Conservation (phyloP, 1,284 basidiomycete species). For the Sanghuangporus sanghuang region DNA sequence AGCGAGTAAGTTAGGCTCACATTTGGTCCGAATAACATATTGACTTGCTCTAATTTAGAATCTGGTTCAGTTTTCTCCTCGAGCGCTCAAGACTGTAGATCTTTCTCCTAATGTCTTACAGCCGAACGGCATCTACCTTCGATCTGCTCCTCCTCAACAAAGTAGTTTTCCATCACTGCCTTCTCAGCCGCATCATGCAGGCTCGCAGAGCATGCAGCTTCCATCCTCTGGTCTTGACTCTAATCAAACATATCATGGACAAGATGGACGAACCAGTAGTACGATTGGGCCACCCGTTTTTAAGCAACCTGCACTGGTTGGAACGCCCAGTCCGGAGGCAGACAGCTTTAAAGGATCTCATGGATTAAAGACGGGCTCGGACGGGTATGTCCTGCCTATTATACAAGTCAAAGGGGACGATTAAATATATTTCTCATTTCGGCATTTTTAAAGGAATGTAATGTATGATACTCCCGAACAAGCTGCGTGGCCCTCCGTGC, state of each 20-base stretch:
- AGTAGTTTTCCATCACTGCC: slow-evolving; percentile 2
- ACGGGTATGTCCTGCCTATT: slow-evolving; percentile 18
- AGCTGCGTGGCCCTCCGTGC: slow-evolving; percentile 34
- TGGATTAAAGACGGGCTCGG: slow-evolving; percentile 6
- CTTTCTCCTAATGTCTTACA: slow-evolving; percentile 23
- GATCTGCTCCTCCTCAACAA: slow-evolving; percentile 21
- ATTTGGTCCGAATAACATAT: neutral
- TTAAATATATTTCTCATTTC: slow-evolving; percentile 13
- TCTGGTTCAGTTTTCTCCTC: slow-evolving; percentile 66
- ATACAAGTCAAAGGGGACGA: slow-evolving; percentile 12
- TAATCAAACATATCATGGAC: neutral
- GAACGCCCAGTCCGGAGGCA: slow-evolving; percentile 17
- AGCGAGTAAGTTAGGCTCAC: slow-evolving; percentile 43
- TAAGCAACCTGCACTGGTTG: slow-evolving; percentile 15
- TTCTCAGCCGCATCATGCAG: neutral
- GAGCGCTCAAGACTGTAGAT: slow-evolving; percentile 43
- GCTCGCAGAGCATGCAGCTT: slow-evolving; percentile 4
- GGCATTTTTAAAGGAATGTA: slow-evolving; percentile 18
- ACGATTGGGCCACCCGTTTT: slow-evolving; percentile 10
- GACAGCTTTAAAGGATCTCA: slow-evolving; percentile 10
- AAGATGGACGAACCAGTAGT: slow-evolving; percentile 1
- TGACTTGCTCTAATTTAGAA: slow-evolving; percentile 34
- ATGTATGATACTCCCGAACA: slow-evolving; percentile 14
- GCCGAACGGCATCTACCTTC: slow-evolving; percentile 24
- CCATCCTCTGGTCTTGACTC: neutral